A percentile compares a stretch with the other conserved stretches of the same genome.
Conservation (phyloP, 2,329 filamentous ascomycete genomes). For the Curvularia sp. region DNA sequence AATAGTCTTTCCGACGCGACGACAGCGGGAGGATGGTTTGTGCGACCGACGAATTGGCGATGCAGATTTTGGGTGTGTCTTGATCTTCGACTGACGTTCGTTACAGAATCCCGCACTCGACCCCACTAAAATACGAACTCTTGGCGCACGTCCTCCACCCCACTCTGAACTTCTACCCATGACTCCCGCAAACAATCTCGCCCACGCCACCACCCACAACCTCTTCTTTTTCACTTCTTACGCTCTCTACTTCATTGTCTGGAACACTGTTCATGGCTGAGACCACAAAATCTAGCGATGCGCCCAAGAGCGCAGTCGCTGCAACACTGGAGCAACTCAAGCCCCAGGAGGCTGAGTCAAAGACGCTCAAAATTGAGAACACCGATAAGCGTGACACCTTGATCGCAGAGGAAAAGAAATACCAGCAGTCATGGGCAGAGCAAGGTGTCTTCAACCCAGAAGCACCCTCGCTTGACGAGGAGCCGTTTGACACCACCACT, state of each 20-base stretch:
- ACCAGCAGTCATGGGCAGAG: slow-evolving; percentile 84
- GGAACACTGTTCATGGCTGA: slow-evolving; percentile 39
- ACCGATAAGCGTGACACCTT: slow-evolving; percentile 88
- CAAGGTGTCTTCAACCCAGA: slow-evolving; percentile 82
- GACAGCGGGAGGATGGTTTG: slow-evolving; percentile 3
- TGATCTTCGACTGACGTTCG: slow-evolving; percentile 24
- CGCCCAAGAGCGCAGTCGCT: slow-evolving; percentile 55
- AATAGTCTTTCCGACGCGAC: slow-evolving; percentile 12
- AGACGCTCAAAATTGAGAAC: slow-evolving; percentile 71
- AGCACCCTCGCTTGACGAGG: slow-evolving; percentile 79
- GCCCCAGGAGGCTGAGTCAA: slow-evolving; percentile 62
- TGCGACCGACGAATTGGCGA: slow-evolving; percentile 8
- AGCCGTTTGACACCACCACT: slow-evolving; percentile 76
- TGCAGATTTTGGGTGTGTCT: slow-evolving; percentile 14
- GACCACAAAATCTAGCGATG: slow-evolving; percentile 35
- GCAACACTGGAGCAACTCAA: slow-evolving; percentile 63
- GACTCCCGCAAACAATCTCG: slow-evolving; percentile 5
- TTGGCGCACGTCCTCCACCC: slow-evolving; percentile 9
- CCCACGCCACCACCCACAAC: slow-evolving; percentile 8
- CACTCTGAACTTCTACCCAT: slow-evolving; percentile 1
- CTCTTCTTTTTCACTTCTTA: slow-evolving; percentile 22
- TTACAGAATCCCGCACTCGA: slow-evolving; percentile 9
- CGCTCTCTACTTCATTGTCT: slow-evolving; percentile 18
- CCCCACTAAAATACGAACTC: background rate
- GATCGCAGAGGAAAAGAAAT: slow-evolving; percentile 86